These are phyloP conservation scores for Mrakia blollopis DNA, from an alignment of 768 basidiomycete species.

Conservation along the genomic window DNA sequence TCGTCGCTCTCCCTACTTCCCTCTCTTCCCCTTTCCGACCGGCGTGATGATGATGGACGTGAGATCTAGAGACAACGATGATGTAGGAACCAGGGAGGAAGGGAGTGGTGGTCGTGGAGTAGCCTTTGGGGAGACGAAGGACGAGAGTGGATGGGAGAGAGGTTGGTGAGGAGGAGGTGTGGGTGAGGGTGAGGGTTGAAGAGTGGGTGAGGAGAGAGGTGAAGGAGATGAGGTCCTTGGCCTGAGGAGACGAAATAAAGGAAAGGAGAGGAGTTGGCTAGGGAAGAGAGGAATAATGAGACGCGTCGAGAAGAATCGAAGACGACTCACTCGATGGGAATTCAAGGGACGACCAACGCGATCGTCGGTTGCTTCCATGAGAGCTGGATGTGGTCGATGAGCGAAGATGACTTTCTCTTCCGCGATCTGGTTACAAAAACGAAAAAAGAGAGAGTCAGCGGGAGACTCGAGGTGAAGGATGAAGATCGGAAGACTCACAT, in stretches of 20 bases:
- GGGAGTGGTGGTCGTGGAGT: neutral
- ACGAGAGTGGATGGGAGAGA: neutral
- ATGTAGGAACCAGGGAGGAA: neutral
- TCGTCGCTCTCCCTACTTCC: neutral
- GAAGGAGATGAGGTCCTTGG: constrained; percentile 42
- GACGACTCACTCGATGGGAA: constrained; percentile 42
- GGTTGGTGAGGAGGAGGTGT: neutral
- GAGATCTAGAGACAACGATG: neutral
- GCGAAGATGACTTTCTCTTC: constrained; percentile 35
- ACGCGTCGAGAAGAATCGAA: neutral
- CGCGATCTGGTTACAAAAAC: constrained; percentile 9
- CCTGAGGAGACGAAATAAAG: constrained; percentile 32
- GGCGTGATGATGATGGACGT: too few species aligned
- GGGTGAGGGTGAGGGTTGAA: neutral
- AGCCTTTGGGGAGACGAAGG: neutral
- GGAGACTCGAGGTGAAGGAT: neutral
- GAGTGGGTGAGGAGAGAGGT: constrained; percentile 32
- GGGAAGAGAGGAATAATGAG: neutral
- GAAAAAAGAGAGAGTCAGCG: neutral
- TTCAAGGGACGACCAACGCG: constrained; percentile 38
- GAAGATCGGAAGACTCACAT: neutral
- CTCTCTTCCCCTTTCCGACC: neutral
- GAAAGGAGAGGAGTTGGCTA: neutral
- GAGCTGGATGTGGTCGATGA: constrained; percentile 40
- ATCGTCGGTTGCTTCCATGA: constrained; percentile 34